phyloP scores from a whole-genome alignment of 306 rosid species.

The Prunus padus region DNA sequence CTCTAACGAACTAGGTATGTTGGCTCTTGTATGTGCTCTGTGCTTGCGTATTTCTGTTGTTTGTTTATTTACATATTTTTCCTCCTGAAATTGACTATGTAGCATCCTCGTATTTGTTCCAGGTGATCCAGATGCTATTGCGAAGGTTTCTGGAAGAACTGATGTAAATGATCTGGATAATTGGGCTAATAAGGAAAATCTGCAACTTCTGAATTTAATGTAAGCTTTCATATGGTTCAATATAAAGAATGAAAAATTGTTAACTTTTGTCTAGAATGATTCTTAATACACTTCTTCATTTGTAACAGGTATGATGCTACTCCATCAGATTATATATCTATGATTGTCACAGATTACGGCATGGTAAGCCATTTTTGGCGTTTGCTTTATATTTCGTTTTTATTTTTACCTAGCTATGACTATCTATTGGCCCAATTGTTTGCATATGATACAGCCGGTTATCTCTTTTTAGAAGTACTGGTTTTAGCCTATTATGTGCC shows the following conservation, averaged over 20 bases:
- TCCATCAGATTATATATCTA: slow-evolving; percentile 79
- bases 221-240: slow-evolving; percentile 35
- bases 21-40: slow-evolving; percentile 14
- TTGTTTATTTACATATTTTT: not conserved
- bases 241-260: not conserved
- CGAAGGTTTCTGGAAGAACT: slow-evolving; percentile 65
- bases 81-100: slow-evolving; percentile 7
- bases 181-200: slow-evolving; percentile 50
- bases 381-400: not conserved
- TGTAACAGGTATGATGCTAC: slow-evolving; percentile 74
- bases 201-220: slow-evolving; percentile 78
- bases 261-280: slow-evolving; percentile 3
- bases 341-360: slow-evolving; percentile 87
- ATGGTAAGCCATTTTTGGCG: slow-evolving; percentile 50
- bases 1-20: slow-evolving; percentile 77
- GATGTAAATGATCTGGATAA: slow-evolving; percentile 55
- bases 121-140: slow-evolving; percentile 75
- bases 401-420: not conserved
- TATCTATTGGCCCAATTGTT: not conserved
- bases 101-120: slow-evolving; percentile 33
- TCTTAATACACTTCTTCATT: slow-evolving; percentile 11
- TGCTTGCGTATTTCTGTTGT: not conserved
- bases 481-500: not conserved
- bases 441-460: not conserved
- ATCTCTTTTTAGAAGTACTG: not conserved